Evolutionary conservation across 345 rosid genomes (phyloP).

Genomic region (Lumnitzera littorea): DNA sequence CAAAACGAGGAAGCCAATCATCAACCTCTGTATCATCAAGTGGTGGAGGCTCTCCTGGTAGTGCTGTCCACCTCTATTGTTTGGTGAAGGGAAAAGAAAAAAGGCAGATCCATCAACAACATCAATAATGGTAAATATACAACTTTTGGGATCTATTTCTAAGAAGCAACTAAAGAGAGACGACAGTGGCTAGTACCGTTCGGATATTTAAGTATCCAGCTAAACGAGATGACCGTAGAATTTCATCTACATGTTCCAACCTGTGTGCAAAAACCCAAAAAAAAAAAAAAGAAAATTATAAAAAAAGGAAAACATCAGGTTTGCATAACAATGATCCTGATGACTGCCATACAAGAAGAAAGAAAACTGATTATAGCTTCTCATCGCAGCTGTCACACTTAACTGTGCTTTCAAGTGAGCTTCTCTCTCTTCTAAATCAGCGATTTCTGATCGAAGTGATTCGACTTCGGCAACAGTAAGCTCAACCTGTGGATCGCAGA

Average conservation of each 20-base stretch:
- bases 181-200: constrained; percentile 39
- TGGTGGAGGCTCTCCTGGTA: constrained; percentile 93
- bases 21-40: constrained; percentile 88
- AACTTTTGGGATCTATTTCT: constrained; percentile 7
- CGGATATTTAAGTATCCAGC: constrained; percentile 81
- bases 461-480: constrained; percentile 65
- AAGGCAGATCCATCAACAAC: constrained; percentile 1
- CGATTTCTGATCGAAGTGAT: constrained; percentile 71
- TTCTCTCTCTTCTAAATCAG: constrained; percentile 85
- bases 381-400: constrained; percentile 10
- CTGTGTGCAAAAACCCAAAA: constrained; percentile 20
- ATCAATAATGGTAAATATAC: constrained; percentile 1
- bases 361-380: neutral
- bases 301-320: neutral
- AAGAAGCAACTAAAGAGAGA: neutral
- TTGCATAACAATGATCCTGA: too few species aligned
- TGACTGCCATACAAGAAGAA: too few species aligned
- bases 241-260: constrained; percentile 89
- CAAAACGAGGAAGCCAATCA: constrained; percentile 96
- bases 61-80: constrained; percentile 83
- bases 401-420: constrained; percentile 87
- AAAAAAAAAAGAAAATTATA: too few species aligned
- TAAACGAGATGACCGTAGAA: constrained; percentile 79
- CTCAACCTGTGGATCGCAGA: constrained; percentile 45
- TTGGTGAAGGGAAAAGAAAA: neutral